Conservation (phyloP, 2,329 filamentous ascomycete species). For the Bipolaris zeicola region DNA sequence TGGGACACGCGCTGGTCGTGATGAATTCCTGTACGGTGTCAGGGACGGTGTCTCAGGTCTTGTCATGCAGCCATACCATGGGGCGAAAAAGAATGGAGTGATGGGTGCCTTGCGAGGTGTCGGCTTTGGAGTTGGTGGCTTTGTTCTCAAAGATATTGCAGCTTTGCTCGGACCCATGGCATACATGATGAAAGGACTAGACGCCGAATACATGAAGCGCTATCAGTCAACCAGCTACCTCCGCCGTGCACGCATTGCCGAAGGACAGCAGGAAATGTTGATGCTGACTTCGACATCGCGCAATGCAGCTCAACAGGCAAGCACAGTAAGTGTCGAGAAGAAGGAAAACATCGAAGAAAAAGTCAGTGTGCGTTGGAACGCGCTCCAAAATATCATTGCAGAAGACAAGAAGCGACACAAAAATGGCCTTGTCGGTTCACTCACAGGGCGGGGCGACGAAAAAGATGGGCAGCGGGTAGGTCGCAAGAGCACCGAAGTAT, state of each 20-base stretch:
- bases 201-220: constrained; percentile 63
- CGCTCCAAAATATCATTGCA: constrained; percentile 27
- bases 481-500: constrained; percentile 31
- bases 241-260: constrained; percentile 63
- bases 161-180: constrained; percentile 66
- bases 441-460: constrained; percentile 31
- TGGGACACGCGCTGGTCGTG: constrained; percentile 63
- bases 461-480: constrained; percentile 39
- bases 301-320: constrained; percentile 7
- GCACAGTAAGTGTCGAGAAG: constrained; percentile 18
- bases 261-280: constrained; percentile 53
- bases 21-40: constrained; percentile 67
- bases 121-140: constrained; percentile 67
- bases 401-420: constrained; percentile 36
- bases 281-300: constrained; percentile 23
- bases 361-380: constrained; percentile 32
- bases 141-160: constrained; percentile 68
- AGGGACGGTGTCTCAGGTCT: constrained; percentile 70
- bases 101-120: constrained; percentile 60
- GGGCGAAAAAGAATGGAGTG: constrained; percentile 61
- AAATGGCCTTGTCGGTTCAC: constrained; percentile 30
- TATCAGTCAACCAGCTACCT: constrained; percentile 61
- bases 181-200: constrained; percentile 67
- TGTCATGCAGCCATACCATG: constrained; percentile 63
- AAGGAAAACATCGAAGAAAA: constrained; percentile 41